phyloP scores from a whole-genome alignment of 768 basidiomycete species.

The Asterophora parasitica region DNA sequence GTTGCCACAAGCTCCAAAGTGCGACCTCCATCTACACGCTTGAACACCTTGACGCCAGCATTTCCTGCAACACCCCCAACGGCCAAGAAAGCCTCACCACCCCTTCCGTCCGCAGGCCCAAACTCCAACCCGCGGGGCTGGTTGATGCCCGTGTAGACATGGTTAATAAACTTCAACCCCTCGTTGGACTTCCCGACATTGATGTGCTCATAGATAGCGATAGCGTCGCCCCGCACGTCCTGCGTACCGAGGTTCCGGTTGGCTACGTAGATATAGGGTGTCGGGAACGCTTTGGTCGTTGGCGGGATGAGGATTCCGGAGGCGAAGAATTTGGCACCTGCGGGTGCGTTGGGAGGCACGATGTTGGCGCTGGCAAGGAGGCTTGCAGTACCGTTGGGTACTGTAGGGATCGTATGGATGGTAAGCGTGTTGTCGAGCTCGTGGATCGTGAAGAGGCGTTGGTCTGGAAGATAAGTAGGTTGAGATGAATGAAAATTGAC shows the following conservation, averaged over 20 bases:
- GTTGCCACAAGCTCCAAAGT: conserved; percentile 46
- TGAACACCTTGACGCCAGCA: conserved; percentile 50
- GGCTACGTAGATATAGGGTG: conserved; percentile 58
- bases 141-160: conserved; percentile 59
- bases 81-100: conserved; percentile 47
- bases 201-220: conserved; percentile 53
- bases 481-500: not conserved
- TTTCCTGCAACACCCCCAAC: conserved; percentile 48
- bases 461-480: conserved; percentile 27
- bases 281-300: conserved; percentile 40
- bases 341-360: conserved; percentile 37
- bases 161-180: conserved; percentile 31
- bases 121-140: conserved; percentile 67
- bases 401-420: conserved; percentile 50
- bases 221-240: conserved; percentile 53
- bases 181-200: conserved; percentile 16
- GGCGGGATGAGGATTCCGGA: conserved; percentile 61
- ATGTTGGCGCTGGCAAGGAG: conserved; percentile 48
- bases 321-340: conserved; percentile 42
- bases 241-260: conserved; percentile 55
- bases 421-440: conserved; percentile 54
- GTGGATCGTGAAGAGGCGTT: conserved; percentile 49
- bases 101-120: conserved; percentile 39
- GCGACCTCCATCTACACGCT: conserved; percentile 46
- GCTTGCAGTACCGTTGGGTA: conserved; percentile 45